Evolutionary conservation across 352 stramenopile species (phyloP), one percentile per base, ranked within the genome.

Genomic region (Globisporangium alternatum): DNA sequence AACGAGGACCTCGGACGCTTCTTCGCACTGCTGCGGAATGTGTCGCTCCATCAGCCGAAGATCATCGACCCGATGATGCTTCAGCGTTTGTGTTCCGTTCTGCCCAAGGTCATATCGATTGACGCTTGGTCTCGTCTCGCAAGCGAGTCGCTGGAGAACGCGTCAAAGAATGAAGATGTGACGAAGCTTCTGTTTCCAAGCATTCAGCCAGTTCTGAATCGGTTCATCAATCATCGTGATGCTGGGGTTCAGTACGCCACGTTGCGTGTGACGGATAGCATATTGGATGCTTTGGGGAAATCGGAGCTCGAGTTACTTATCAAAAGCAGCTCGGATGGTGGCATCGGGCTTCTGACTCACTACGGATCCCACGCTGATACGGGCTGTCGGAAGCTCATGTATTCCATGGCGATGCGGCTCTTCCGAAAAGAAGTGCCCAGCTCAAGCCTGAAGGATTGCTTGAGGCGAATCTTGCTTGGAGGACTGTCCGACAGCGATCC

Each of bases 31-130:
- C 41, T 91, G 52, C 75, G 81, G 58, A 91, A 83, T 68, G 72
- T 84, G 33, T 87, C 78, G 21, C 62, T 90, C 21, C 78, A 95
- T 57, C 56, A 86, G 6, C 62, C 78, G 12, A 55, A 67, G 56
- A 71, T 90, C 17, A 68, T 95, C 9, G 80, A 91, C 48, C 74
- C 72, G 3, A 69, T 78, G n/a, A 92, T 91, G 84, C 69, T 95
- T 13, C 74, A 91, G 44, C 79, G 83, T 2, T 25, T 95, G 21
- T 78, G 79, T 4, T 91, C 86, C 22, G 75, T 92, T 10, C 61
- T 95, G 0, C 80, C 82, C 13, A 85, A 80, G 22, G 76, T 83
- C 52, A 55, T 88, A 44, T 60, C 67, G 5, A 73, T 91, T 17
- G 81, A 91, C 66, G 57, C 70, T 5, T 91, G 84, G 84, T 77